Evolutionary conservation across 108 stramenopile genomes (phyloP), one percentile per base, ranked within the genome.

Genomic region (Cyclotella baltica): DNA sequence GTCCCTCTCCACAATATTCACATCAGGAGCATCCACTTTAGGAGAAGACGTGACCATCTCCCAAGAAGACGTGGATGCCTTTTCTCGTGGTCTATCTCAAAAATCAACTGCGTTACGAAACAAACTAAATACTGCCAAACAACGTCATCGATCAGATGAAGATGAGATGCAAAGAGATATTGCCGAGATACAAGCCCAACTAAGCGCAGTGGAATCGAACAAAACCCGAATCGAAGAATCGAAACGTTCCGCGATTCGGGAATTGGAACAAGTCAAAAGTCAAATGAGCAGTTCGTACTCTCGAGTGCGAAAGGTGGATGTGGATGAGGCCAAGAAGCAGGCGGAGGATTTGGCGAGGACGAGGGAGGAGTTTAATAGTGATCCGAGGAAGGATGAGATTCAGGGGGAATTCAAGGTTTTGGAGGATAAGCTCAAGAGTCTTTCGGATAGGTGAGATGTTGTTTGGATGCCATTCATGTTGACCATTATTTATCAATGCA

Each of bases 331-430:
- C 8, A 72, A 75, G 46, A 62, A 38, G 16, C 66, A 70, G 36
- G 83, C 83, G 11, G 63, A 20, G 13, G 46, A 80, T n/a, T 27
- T 83, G 34, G 68, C 73, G 2, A 55, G 77, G 67, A 38, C 59
- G 4, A 40, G 84, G 4, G 83, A 88, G 50, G 56, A 62, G 11
- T 47, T 62, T 46, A 77, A 75, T 16, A 73, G 56, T 18, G 74
- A 93, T 57, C 86, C 88, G 22, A 78, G 90, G 35, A 76, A 80
- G n/a, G 72, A 61, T 16, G 79, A 93, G 27, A 96, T 94, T 65
- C 83, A 89, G 5, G 77, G 75, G 29, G 94, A 96, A 74, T 91
- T 97, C 63, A 80, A 82, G 6, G 86, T 86, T 19, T 62, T 85
- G 10, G 92, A 94, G 72, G 83, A 78, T 28, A 92, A 90, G 61